Conservation (phyloP, 2,329 filamentous ascomycete species). For the Curvularia sp. region DNA sequence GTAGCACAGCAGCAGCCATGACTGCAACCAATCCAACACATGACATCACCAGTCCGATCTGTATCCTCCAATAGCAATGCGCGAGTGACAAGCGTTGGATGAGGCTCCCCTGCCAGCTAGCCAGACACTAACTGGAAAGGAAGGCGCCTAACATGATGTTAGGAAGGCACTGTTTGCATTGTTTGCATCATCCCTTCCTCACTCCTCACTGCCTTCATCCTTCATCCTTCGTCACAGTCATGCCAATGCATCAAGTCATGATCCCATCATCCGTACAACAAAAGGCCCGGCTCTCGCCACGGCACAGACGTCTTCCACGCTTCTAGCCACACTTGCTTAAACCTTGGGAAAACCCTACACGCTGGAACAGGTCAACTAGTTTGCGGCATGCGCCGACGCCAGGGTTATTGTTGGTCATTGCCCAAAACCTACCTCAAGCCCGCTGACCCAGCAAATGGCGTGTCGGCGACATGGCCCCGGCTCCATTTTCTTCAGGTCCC, state of each 20-base stretch:
- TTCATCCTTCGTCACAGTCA: too few species aligned
- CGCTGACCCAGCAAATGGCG: constrained; percentile 10
- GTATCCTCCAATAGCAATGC: background rate
- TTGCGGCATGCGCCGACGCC: constrained; percentile 1
- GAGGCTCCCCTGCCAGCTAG: background rate
- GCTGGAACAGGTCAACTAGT: background rate
- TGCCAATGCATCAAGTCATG: background rate
- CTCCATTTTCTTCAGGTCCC: constrained; percentile 1
- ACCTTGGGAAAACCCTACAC: constrained; percentile 2
- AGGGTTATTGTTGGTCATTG: constrained; percentile 3
- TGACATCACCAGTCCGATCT: background rate
- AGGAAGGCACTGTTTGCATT: too few species aligned
- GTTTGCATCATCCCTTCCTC: too few species aligned
- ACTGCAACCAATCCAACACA: constrained; percentile 9
- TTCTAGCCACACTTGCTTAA: constrained; percentile 11
- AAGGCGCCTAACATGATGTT: too few species aligned
- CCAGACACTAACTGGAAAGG: constrained; percentile 4
- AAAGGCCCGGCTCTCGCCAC: background rate
- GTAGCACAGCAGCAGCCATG: constrained; percentile 2
- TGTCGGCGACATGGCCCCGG: constrained; percentile 16
- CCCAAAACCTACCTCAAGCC: constrained; percentile 9
- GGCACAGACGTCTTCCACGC: constrained; percentile 20
- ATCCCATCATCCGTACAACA: too few species aligned
- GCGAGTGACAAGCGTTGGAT: background rate
- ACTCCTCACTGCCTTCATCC: too few species aligned